A percentile compares a stretch with the other conserved stretches of the same genome.
Conservation (phyloP, 1,284 basidiomycete species). For the Lignosus rhinocerotis region DNA sequence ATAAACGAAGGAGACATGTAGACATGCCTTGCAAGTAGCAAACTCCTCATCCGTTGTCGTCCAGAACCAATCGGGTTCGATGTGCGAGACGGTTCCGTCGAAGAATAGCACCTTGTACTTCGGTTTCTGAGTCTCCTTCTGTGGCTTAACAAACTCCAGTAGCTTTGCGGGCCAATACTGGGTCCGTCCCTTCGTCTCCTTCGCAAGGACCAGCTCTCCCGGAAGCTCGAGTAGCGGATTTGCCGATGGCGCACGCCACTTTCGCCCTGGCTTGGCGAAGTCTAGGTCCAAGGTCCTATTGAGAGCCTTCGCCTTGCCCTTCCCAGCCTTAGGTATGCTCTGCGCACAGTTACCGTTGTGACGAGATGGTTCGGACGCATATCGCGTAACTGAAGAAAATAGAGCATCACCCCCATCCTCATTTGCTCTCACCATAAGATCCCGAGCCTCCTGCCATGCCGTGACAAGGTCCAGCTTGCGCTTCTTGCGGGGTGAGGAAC, state of each 20-base stretch:
- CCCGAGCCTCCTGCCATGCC: slow-evolving; percentile 34
- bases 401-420: slow-evolving; percentile 33
- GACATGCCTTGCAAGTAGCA: slow-evolving; percentile 52
- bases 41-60: slow-evolving; percentile 57
- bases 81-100: slow-evolving; percentile 43
- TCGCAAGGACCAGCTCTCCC: slow-evolving; percentile 63
- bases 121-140: slow-evolving; percentile 33
- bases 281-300: slow-evolving; percentile 6
- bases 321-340: slow-evolving; percentile 14
- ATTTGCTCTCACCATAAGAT: slow-evolving; percentile 34
- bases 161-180: slow-evolving; percentile 68
- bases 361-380: slow-evolving; percentile 22
- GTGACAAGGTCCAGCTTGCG: slow-evolving; percentile 32
- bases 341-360: neutral
- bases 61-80: slow-evolving; percentile 56
- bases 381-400: slow-evolving; percentile 9
- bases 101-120: slow-evolving; percentile 57
- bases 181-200: slow-evolving; percentile 38
- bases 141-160: slow-evolving; percentile 51
- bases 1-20: slow-evolving; percentile 1
- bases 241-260: slow-evolving; percentile 42
- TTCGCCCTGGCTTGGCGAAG: slow-evolving; percentile 7
- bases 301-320: slow-evolving; percentile 7
- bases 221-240: slow-evolving; percentile 58
- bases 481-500: slow-evolving; percentile 30